Evolutionary conservation across 2,329 filamentous ascomycete species (phyloP).

Genomic region (Acrocalymma vagum): DNA sequence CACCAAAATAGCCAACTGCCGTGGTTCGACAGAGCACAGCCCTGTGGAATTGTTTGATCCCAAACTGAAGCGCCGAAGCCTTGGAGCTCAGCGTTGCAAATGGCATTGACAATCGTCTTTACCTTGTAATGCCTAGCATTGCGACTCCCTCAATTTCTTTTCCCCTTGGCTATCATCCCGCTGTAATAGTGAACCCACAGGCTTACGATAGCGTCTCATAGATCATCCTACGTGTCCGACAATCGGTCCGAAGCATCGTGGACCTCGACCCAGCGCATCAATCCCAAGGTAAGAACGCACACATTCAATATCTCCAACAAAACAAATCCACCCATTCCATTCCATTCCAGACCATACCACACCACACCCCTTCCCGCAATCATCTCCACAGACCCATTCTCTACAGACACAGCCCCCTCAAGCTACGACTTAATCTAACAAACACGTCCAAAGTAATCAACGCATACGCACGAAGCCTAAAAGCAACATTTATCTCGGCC

Average conservation of each 20-base stretch:
- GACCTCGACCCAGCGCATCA: conserved; percentile 55
- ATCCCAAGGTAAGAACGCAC: conserved; percentile 52
- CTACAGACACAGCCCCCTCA: conserved; percentile 23
- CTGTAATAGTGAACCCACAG: too few species aligned
- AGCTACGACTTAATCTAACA: too few species aligned
- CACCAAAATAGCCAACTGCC: not conserved
- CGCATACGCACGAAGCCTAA: conserved; percentile 48
- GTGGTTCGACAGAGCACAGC: not conserved
- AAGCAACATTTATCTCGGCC: conserved; percentile 54
- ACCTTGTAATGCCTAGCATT: too few species aligned
- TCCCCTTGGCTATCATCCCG: too few species aligned
- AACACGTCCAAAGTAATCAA: conserved; percentile 42
- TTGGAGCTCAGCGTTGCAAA: too few species aligned
- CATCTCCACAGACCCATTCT: conserved; percentile 1
- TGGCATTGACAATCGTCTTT: too few species aligned
- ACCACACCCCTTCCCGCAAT: not conserved
- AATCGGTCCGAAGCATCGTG: conserved; percentile 59
- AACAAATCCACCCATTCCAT: not conserved
- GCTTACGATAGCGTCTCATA: conserved; percentile 18
- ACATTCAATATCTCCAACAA: not conserved
- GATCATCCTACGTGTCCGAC: conserved; percentile 58
- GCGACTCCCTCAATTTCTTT: too few species aligned
- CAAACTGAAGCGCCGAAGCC: too few species aligned
- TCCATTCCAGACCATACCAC: too few species aligned
- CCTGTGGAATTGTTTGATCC: too few species aligned